phyloP scores from a whole-genome alignment of 495 filamentous ascomycete genomes.

The Amphirosellinia nigrospora region DNA sequence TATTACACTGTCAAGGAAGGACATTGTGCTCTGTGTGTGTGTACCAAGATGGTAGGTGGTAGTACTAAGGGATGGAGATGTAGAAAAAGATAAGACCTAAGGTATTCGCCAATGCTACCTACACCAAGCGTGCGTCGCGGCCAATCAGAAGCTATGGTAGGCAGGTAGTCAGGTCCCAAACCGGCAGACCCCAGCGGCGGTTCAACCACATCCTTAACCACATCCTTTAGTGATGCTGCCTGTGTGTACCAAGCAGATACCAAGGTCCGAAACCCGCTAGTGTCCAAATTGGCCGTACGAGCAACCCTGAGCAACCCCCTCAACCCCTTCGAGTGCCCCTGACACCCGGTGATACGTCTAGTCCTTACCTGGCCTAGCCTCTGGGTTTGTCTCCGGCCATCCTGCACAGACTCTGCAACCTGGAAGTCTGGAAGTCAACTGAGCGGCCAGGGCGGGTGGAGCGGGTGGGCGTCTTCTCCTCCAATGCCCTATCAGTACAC shows the following conservation, averaged over 20 bases:
- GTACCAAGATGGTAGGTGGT: constrained; percentile 21
- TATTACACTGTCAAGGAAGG: background rate
- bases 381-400: background rate
- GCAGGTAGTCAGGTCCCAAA: constrained; percentile 1
- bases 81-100: constrained; percentile 9
- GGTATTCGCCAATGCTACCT: background rate
- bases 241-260: background rate
- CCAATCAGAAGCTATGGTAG: background rate
- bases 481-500: background rate
- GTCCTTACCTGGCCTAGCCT: background rate
- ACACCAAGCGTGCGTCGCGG: background rate
- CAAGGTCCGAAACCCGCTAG: constrained; percentile 42
- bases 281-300: constrained; percentile 31
- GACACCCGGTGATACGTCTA: constrained; percentile 6
- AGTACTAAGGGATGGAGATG: background rate
- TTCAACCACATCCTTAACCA: background rate
- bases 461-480: background rate
- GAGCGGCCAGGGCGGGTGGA: background rate
- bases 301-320: constrained; percentile 24
- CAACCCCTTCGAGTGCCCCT: constrained; percentile 12
- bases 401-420: background rate
- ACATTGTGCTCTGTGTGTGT: constrained; percentile 1
- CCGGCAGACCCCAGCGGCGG: constrained; percentile 10
- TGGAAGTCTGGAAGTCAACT: background rate
- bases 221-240: too few relatives aligned